A percentile compares a stretch with the other conserved stretches of the same genome.
phyloP scores from a whole-genome alignment of 75 land plant genomes.

The Pinus albicaulis region DNA sequence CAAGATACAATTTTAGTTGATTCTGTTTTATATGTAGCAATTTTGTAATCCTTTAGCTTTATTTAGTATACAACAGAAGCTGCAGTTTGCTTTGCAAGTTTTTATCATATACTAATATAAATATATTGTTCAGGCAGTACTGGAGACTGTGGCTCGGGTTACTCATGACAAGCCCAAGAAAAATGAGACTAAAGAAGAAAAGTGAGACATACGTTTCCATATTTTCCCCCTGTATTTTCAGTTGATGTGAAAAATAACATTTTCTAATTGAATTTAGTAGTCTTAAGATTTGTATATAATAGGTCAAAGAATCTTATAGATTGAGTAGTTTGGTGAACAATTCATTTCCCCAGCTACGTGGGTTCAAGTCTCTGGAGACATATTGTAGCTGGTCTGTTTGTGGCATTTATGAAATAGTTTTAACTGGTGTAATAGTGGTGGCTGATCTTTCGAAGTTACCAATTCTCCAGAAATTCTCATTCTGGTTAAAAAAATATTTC shows the following conservation, averaged over 20 bases:
- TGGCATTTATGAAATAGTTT: too few relatives aligned
- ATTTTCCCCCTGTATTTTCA: not conserved
- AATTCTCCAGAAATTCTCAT: too few relatives aligned
- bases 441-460: too few relatives aligned
- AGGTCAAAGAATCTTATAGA: too few relatives aligned
- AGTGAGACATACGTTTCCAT: slow-evolving; percentile 28
- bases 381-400: too few relatives aligned
- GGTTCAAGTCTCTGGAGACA: too few relatives aligned
- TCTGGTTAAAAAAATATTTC: too few relatives aligned
- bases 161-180: slow-evolving; percentile 80
- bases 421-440: too few relatives aligned
- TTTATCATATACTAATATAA: not conserved
- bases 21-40: not conserved
- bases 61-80: not conserved
- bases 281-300: not conserved
- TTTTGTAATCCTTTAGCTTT: not conserved
- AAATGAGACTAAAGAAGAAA: slow-evolving; percentile 93
- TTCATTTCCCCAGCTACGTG: too few relatives aligned
- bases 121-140: slow-evolving; percentile 66
- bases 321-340: too few relatives aligned
- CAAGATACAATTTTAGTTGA: not conserved
- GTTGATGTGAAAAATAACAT: not conserved
- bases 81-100: not conserved
- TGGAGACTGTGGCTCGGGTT: slow-evolving; percentile 97
- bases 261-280: not conserved